Base-by-base conservation (phyloP, 1,284 basidiomycete genomes). In the Sporisorium exsertum region DNA sequence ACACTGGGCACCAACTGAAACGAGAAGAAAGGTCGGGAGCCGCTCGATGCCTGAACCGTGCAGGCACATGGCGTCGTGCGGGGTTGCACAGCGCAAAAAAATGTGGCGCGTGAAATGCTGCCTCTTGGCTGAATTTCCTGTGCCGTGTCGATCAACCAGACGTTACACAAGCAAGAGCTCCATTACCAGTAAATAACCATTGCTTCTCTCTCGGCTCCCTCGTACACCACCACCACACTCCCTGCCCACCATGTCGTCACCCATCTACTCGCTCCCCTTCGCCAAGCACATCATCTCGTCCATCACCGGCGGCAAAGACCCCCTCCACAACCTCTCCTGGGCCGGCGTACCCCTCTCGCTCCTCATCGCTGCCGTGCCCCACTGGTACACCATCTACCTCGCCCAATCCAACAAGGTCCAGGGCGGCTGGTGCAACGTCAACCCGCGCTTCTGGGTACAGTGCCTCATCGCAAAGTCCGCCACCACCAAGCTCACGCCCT, bases 381-480 rank as follows among this genome's bases (percentile, higher is more conserved):
- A 81, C 62, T 81, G 81, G 81, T 81, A 79, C 58, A 74, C 79
- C 3, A 82, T 82, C 64, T 72, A 72, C 51, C 65, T 78, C 20
- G 69, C 73, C 52, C 55, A 80, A 37, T 51, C 53, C 26, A 70
- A 78, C 60, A 69, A 73, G 49, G 45, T 82, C 29, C 72, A 81
- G 40, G 79, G 79, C 13, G 81, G 81, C 18, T 82, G 81, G 81
- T 58, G 54, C 37, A 82, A 82, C 69, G 61, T 76, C 33, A 82
- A 81, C 64, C 81, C 81, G 1, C 71, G 81, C 15, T 56, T 60
- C 49, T 82, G 59, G 49, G 81, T 82, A 3, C 29, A 43, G 2
- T 47, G 55, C 13, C 66, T 82, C 27, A 69, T 72, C 51, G 64
- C 67, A 26, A 78, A 80, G 45, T 52, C 54, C 5, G 50, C 58